Conservation (phyloP, 1,284 basidiomycete species). For the Heterobasidion occidentale region DNA sequence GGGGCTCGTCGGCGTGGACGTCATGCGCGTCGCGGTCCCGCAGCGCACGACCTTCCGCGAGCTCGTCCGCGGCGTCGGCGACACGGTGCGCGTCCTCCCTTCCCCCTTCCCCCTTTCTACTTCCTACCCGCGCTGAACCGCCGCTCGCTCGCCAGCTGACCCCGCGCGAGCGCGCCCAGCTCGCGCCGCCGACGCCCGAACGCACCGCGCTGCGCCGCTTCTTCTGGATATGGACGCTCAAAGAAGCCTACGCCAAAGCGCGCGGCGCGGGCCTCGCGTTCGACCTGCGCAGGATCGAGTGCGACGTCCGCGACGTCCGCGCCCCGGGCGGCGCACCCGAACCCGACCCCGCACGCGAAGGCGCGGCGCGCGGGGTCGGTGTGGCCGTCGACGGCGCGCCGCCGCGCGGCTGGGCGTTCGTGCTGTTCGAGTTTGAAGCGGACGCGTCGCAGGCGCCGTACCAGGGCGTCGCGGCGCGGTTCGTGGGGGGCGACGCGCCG, state of each 20-base stretch:
- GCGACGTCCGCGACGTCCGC: slow-evolving; percentile 45
- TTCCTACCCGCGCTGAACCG: neutral
- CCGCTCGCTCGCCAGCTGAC: slow-evolving; percentile 38
- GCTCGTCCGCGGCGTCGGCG: slow-evolving; percentile 57
- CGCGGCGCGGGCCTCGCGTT: slow-evolving; percentile 76
- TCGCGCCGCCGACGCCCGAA: slow-evolving; percentile 25
- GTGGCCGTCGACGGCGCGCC: slow-evolving; percentile 43
- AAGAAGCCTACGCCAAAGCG: slow-evolving; percentile 84
- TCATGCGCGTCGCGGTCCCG: slow-evolving; percentile 68
- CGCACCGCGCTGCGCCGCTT: slow-evolving; percentile 40
- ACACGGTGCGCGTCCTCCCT: slow-evolving; percentile 43
- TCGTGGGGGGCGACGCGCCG: slow-evolving; percentile 14
- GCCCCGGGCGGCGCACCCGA: too few species aligned
- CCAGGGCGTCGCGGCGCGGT: slow-evolving; percentile 57
- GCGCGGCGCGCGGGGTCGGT: too few species aligned
- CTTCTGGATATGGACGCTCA: slow-evolving; percentile 80
- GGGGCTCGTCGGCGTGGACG: slow-evolving; percentile 62
- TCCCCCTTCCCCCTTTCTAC: neutral
- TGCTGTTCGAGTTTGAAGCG: slow-evolving; percentile 40
- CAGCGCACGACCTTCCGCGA: slow-evolving; percentile 43
- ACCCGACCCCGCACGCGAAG: too few species aligned
- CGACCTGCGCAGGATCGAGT: slow-evolving; percentile 68
- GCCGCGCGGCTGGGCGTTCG: slow-evolving; percentile 62
- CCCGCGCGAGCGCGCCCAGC: slow-evolving; percentile 34
- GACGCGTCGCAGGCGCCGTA: slow-evolving; percentile 25